phyloP scores from a whole-genome alignment of 495 filamentous ascomycete species.

The Beverwykella pulmonaria region DNA sequence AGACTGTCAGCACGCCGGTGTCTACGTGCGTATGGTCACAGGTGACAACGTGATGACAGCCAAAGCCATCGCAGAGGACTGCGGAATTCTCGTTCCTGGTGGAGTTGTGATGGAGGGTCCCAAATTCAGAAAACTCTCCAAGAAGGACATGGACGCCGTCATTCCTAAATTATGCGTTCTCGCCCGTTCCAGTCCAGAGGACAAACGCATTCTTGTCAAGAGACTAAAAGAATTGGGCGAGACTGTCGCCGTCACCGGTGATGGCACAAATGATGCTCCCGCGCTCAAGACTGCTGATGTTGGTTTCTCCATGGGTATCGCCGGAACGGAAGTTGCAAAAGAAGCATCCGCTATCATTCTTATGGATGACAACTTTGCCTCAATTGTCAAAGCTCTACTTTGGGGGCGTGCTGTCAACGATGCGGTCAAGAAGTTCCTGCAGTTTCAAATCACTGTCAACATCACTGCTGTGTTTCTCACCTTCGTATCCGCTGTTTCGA shows the following conservation, averaged over 20 bases:
- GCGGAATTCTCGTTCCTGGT: slow-evolving; percentile 75
- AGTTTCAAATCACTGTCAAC: slow-evolving; percentile 93
- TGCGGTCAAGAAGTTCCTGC: slow-evolving; percentile 86
- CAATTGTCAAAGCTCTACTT: slow-evolving; percentile 83
- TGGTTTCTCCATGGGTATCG: slow-evolving; percentile 89
- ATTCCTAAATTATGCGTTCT: slow-evolving; percentile 81
- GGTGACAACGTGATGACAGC: slow-evolving; percentile 85
- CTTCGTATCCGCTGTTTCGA: slow-evolving; percentile 77
- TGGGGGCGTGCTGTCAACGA: slow-evolving; percentile 91
- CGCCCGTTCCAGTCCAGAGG: slow-evolving; percentile 80
- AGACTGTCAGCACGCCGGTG: slow-evolving; percentile 74
- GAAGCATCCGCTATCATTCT: slow-evolving; percentile 92
- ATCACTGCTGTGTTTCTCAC: slow-evolving; percentile 85
- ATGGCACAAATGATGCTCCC: slow-evolving; percentile 90
- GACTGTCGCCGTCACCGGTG: slow-evolving; percentile 90
- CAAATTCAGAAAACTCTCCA: slow-evolving; percentile 70
- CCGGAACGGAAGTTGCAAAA: slow-evolving; percentile 89
- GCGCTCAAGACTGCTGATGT: slow-evolving; percentile 86
- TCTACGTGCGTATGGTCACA: slow-evolving; percentile 88
- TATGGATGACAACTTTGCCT: slow-evolving; percentile 92
- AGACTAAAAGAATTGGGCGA: slow-evolving; percentile 82
- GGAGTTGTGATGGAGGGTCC: slow-evolving; percentile 84
- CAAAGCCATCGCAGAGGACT: slow-evolving; percentile 81
- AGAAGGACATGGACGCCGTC: slow-evolving; percentile 65
- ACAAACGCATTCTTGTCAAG: slow-evolving; percentile 80